Percentiles rank a stretch among this genome's conserved stretches.
Evolutionary conservation across 192 early-diverging fungal species (phyloP).

Genomic region (Thoreauomyces humboldtii): DNA sequence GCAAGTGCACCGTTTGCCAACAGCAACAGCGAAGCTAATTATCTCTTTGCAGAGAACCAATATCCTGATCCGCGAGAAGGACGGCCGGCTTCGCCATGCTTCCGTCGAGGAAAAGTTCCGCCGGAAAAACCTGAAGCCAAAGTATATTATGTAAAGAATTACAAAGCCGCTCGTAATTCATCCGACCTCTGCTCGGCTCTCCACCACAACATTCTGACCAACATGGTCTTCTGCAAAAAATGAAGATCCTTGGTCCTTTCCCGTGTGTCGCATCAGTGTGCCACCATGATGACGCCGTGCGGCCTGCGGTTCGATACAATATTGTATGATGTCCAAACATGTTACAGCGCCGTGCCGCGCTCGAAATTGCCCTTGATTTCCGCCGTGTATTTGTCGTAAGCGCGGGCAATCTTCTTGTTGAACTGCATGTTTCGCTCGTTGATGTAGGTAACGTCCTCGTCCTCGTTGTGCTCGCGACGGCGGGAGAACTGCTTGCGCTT

Average conservation of each 20-base stretch:
- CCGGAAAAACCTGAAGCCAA: slow-evolving; percentile 32
- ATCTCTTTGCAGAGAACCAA: slow-evolving; percentile 40
- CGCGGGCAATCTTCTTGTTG: slow-evolving; percentile 93
- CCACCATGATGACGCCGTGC: no score
- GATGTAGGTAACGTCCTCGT: slow-evolving; percentile 88
- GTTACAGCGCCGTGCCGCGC: slow-evolving; percentile 30
- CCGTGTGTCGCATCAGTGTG: no score
- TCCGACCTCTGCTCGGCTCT: no score
- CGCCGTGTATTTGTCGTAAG: slow-evolving; percentile 92
- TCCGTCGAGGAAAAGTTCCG: slow-evolving; percentile 35
- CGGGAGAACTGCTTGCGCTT: slow-evolving; percentile 58
- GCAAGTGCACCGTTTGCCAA: neutral
- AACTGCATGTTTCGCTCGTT: slow-evolving; percentile 94
- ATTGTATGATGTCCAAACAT: no score
- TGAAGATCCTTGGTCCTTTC: no score
- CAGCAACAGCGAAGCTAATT: neutral
- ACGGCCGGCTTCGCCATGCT: slow-evolving; percentile 54
- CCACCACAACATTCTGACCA: no score
- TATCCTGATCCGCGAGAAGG: slow-evolving; percentile 56
- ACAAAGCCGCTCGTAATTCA: no score
- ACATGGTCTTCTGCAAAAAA: no score
- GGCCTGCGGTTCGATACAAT: no score
- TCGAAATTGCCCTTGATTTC: slow-evolving; percentile 78
- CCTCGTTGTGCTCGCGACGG: slow-evolving; percentile 69
- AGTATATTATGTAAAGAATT: slow-evolving; percentile 37